Percentiles rank a stretch among this genome's conserved stretches.
Evolutionary conservation across 2,329 filamentous ascomycete species (phyloP).

Genomic region (Chaetomium strumarium): DNA sequence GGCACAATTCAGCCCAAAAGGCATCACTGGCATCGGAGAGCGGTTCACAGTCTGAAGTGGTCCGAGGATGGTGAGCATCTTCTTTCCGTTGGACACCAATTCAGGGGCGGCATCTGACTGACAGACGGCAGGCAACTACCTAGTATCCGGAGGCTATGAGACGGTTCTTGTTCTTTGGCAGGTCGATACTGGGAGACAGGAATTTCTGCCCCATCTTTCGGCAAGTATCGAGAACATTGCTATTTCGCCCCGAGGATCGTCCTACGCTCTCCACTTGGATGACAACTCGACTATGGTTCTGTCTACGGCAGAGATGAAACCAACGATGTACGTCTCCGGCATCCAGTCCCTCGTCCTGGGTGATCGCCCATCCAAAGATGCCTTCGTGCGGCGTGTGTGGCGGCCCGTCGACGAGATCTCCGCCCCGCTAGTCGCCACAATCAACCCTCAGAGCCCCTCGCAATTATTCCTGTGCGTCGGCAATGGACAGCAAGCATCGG

Average conservation of each 20-base stretch:
- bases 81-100: neutral
- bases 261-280: conserved; percentile 78
- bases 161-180: conserved; percentile 91
- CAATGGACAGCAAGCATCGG: conserved; percentile 50
- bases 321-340: conserved; percentile 76
- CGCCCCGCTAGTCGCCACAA: conserved; percentile 51
- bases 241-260: conserved; percentile 71
- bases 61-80: conserved; percentile 69
- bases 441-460: conserved; percentile 57
- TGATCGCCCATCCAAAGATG: conserved; percentile 44
- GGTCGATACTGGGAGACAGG: conserved; percentile 74
- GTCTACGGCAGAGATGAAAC: conserved; percentile 82
- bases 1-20: conserved; percentile 55
- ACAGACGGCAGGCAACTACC: conserved; percentile 66
- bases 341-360: conserved; percentile 62
- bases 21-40: conserved; percentile 85
- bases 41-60: conserved; percentile 83
- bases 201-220: conserved; percentile 84
- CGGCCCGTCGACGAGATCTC: conserved; percentile 38
- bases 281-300: conserved; percentile 91
- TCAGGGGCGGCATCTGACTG: conserved; percentile 23
- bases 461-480: conserved; percentile 64
- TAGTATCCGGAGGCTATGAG: conserved; percentile 89
- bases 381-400: conserved; percentile 48
- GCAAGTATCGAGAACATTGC: conserved; percentile 79